Base-by-base conservation (phyloP, 306 rosid genomes). In the Leucaena leucocephala region DNA sequence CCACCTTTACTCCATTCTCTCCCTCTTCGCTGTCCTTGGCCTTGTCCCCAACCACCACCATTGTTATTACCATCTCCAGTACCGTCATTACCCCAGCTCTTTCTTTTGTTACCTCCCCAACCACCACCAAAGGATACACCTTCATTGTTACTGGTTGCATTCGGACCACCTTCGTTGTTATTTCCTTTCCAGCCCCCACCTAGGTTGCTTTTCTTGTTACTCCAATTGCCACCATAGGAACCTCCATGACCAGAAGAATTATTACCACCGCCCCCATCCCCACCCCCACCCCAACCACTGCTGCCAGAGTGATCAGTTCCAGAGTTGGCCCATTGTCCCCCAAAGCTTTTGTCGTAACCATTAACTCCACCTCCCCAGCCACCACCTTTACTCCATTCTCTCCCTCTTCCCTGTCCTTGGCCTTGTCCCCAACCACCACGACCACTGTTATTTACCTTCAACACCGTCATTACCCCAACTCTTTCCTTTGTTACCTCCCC, bases 401-500 rank as follows among this genome's bases (percentile, higher is more conserved):
- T 36, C 7, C 49, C 71, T 17, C 3, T 66, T 66, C 71, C 49
- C 49, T 66, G 71, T n/a, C 71, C 27, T 40, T 40, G 71, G 17
- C 34, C 22, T 13, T n/a, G 34, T 64, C 35, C 76, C 75, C 65
- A 63, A 72, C 79, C 71, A 64, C 81, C 1, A 42, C 16, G 68
- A 61, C 39, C 59, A 52, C 4, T 52, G 59, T 52, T 52, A 2
- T 52, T 52, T 52, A 17, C 59, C 22, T 52, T 52, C 58, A 9
- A 19, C 9, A 2, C 55, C 27, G n/a, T 67, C 61, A 9, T n/a
- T 44, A 48, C 67, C 63, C 84, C 76, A 81, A 67, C 61, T 81
- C 55, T 76, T 76, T 42, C 65, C 68, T 7, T 2, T 38, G n/a
- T 46, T 48, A 19, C 12, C 64, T 72, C 62, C 70, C 61, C 61